Conservation (phyloP, 192 early-diverging fungal species). For the Radiomyces spectabilis region DNA sequence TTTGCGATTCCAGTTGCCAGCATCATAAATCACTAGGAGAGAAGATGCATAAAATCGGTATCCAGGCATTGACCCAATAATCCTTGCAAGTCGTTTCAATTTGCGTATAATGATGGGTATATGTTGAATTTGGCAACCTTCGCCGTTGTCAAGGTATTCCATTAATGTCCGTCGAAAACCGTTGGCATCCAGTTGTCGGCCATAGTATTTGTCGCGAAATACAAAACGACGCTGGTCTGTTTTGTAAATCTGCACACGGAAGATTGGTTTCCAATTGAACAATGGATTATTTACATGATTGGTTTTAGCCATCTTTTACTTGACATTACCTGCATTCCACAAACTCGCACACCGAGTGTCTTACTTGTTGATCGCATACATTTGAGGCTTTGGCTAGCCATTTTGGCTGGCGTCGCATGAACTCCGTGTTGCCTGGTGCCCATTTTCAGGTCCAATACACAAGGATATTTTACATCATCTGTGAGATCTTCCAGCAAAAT, state of each 20-base stretch:
- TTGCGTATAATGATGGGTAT: constrained; percentile 80
- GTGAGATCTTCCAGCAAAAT: constrained; percentile 93
- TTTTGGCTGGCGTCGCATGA: constrained; percentile 75
- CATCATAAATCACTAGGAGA: constrained; percentile 91
- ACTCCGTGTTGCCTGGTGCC: constrained; percentile 96
- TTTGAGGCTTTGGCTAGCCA: constrained; percentile 83
- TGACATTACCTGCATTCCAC: constrained; percentile 90
- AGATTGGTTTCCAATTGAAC: too few relatives aligned
- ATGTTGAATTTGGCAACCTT: constrained; percentile 63
- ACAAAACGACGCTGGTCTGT: constrained; percentile 44
- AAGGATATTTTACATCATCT: constrained; percentile 78
- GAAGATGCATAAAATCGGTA: constrained; percentile 91
- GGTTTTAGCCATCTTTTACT: background rate
- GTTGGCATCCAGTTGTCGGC: constrained; percentile 73
- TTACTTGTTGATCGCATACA: constrained; percentile 91
- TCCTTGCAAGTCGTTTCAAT: constrained; percentile 63
- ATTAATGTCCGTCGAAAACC: constrained; percentile 76
- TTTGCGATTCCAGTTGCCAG: constrained; percentile 33
- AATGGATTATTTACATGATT: background rate
- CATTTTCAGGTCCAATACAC: constrained; percentile 98
- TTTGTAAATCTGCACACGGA: constrained; percentile 11
- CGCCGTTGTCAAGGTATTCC: constrained; percentile 86
- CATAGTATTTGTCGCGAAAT: constrained; percentile 96
- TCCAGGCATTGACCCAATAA: constrained; percentile 71
- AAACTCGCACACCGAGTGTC: constrained; percentile 88